Evolutionary conservation across 1,284 basidiomycete species (phyloP).

Genomic region (Ustilago nuda): DNA sequence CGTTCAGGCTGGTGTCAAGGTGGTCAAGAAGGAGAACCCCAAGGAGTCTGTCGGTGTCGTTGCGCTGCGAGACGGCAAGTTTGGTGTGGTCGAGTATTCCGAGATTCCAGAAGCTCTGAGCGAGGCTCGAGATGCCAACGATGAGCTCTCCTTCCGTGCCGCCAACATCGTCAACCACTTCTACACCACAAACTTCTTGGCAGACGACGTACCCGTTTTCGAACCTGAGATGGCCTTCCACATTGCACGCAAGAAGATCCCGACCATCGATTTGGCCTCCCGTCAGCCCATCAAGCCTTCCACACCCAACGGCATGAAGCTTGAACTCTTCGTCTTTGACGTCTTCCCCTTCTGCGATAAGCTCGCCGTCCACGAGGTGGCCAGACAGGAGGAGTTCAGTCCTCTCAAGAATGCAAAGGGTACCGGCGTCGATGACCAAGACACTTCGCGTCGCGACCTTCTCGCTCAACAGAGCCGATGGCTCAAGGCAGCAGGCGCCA

Average conservation of each 20-base stretch:
- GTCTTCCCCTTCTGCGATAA: slow-evolving; percentile 88
- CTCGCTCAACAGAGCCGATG: slow-evolving; percentile 89
- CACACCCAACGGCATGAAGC: slow-evolving; percentile 98
- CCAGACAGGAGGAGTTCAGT: slow-evolving; percentile 89
- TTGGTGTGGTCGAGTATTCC: slow-evolving; percentile 95
- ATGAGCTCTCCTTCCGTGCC: slow-evolving; percentile 83
- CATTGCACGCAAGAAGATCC: slow-evolving; percentile 97
- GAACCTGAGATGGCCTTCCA: slow-evolving; percentile 94
- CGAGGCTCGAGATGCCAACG: slow-evolving; percentile 78
- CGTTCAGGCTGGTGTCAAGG: slow-evolving; percentile 92
- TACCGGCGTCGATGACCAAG: slow-evolving; percentile 90
- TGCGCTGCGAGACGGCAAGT: slow-evolving; percentile 82
- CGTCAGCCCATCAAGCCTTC: slow-evolving; percentile 78
- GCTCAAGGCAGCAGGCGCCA: slow-evolving; percentile 83
- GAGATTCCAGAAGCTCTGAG: slow-evolving; percentile 91
- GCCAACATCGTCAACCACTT: slow-evolving; percentile 99
- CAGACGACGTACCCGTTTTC: slow-evolving; percentile 79
- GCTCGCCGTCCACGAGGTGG: slow-evolving; percentile 90
- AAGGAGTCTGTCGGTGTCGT: slow-evolving; percentile 96
- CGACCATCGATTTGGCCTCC: slow-evolving; percentile 75
- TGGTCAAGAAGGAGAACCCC: slow-evolving; percentile 88
- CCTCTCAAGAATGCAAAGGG: slow-evolving; percentile 97
- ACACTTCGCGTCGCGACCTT: slow-evolving; percentile 88
- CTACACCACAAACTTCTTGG: slow-evolving; percentile 89
- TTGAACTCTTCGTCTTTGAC: slow-evolving; percentile 98